These are phyloP conservation scores for Apiotrichum montevideense DNA, from an alignment of 1,284 basidiomycete genomes.

Conservation along the genomic window DNA sequence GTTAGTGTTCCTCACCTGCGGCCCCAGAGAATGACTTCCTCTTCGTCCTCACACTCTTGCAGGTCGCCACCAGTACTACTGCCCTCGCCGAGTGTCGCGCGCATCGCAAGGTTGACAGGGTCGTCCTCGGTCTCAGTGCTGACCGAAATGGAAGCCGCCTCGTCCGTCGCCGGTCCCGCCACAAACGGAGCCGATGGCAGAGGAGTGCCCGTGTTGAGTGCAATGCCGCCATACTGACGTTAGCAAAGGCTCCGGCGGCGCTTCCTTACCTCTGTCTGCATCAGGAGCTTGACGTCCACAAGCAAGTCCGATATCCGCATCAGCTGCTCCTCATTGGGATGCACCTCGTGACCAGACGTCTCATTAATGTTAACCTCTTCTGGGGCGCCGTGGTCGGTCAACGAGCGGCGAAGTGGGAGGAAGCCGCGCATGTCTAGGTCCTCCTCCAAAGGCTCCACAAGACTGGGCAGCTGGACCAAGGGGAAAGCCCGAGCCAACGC, in stretches of 20 bases:
- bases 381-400: conserved; percentile 44
- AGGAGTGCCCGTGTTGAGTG: conserved; percentile 1
- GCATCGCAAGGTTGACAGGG: conserved; percentile 69
- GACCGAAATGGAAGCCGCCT: conserved; percentile 60
- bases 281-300: conserved; percentile 58
- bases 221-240: conserved; percentile 6
- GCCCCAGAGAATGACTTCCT: conserved; percentile 39
- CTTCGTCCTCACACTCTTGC: conserved; percentile 28
- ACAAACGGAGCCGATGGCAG: conserved; percentile 21
- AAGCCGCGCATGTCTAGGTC: conserved; percentile 87
- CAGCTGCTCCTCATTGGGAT: conserved; percentile 90
- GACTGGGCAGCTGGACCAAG: conserved; percentile 56
- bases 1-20: conserved; percentile 13
- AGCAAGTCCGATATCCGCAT: conserved; percentile 87
- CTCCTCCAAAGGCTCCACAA: conserved; percentile 72
- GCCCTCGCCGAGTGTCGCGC: conserved; percentile 53
- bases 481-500: conserved; percentile 67
- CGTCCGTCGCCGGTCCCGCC: conserved; percentile 25
- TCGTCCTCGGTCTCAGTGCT: conserved; percentile 71
- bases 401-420: conserved; percentile 62
- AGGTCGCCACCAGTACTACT: conserved; percentile 49
- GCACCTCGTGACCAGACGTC: conserved; percentile 39
- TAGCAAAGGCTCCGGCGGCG: conserved; percentile 12
- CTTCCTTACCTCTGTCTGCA: conserved; percentile 31
- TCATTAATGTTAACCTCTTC: conserved; percentile 1